Evolutionary conservation across 352 stramenopile species (phyloP).

Genomic region (Thalassiosira delicatula): DNA sequence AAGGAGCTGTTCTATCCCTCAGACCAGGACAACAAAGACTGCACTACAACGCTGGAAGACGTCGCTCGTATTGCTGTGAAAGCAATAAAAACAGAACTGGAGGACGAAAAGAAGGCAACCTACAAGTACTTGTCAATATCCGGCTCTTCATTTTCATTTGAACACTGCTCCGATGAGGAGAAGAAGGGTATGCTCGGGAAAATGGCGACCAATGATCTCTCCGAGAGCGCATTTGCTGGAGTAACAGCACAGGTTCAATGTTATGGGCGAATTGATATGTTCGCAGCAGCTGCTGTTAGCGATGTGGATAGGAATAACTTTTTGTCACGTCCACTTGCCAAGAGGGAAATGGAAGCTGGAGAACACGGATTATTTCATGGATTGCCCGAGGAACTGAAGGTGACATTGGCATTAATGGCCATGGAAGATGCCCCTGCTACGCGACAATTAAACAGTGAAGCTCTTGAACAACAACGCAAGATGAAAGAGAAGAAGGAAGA

Average conservation of each 20-base stretch:
- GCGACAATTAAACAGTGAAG: not conserved
- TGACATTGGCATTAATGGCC: not conserved
- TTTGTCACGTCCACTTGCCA: too few relatives aligned
- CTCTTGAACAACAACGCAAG: too few relatives aligned
- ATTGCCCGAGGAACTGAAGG: not conserved
- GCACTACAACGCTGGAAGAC: not conserved
- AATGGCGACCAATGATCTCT: constrained; percentile 29
- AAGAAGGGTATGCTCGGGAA: constrained; percentile 32
- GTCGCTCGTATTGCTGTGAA: not conserved
- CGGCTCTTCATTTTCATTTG: constrained; percentile 20
- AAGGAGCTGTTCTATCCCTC: constrained; percentile 1
- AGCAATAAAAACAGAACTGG: constrained; percentile 5
- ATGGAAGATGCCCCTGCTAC: not conserved
- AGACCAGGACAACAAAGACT: constrained; percentile 2
- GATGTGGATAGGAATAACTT: too few relatives aligned
- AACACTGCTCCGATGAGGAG: constrained; percentile 21
- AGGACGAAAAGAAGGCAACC: constrained; percentile 20
- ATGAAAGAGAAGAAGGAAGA: constrained; percentile 2
- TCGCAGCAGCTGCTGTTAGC: too few relatives aligned
- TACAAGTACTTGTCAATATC: constrained; percentile 25
- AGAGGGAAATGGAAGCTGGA: too few relatives aligned
- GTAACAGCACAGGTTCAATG: constrained; percentile 29
- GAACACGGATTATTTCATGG: not conserved
- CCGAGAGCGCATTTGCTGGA: constrained; percentile 34
- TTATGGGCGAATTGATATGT: constrained; percentile 30